Conservation (phyloP, 164 flowering plant genomes). For the Vitis rotundifolia region DNA sequence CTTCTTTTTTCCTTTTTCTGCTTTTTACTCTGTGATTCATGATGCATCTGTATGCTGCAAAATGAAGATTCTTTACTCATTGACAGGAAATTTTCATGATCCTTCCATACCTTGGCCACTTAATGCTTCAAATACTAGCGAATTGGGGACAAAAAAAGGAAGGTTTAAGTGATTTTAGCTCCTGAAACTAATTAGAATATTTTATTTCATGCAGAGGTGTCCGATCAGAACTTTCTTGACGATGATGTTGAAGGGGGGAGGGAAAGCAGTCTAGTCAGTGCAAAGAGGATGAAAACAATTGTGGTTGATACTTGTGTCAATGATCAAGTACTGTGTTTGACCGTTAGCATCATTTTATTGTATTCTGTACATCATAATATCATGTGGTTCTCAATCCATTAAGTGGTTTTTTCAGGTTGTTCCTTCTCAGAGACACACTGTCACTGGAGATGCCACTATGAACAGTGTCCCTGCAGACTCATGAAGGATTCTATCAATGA, state of each 20-base stretch:
- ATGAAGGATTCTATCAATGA: background rate
- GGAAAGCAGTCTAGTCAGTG: conserved; percentile 12
- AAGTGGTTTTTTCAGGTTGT: conserved; percentile 35
- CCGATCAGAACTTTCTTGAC: conserved; percentile 74
- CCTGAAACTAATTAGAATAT: no score
- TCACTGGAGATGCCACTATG: conserved; percentile 5
- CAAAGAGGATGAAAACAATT: conserved; percentile 30
- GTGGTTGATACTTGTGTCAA: conserved; percentile 18
- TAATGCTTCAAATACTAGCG: background rate
- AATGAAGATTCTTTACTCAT: no score
- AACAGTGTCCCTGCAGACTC: background rate
- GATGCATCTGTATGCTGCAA: no score
- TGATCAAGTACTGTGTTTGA: conserved; percentile 43
- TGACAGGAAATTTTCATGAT: no score
- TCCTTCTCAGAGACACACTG: conserved; percentile 22
- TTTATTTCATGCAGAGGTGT: conserved; percentile 48
- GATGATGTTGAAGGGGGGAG: conserved; percentile 43
- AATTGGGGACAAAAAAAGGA: background rate
- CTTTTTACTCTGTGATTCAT: no score
- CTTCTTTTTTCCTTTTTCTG: no score
- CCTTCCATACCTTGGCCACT: no score
- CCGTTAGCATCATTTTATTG: no score
- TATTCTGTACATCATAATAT: no score
- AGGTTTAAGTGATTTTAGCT: no score
- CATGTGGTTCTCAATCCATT: background rate